phyloP scores from a whole-genome alignment of 108 stramenopile genomes.

The Poteriospumella lacustris region DNA sequence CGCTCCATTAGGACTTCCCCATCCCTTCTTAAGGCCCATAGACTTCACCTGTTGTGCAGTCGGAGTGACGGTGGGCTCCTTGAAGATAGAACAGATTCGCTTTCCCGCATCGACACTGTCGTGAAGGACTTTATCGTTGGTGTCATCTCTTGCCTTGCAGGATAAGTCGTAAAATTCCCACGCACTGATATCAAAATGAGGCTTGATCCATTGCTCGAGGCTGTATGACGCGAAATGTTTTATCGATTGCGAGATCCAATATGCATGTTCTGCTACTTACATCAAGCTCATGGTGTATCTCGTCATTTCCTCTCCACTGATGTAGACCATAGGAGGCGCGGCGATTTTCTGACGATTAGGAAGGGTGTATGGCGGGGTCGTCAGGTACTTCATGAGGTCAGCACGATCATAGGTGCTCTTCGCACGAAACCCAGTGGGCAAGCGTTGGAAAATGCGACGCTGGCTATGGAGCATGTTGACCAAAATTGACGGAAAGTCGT shows the following conservation, averaged over 20 bases:
- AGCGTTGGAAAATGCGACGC: no score
- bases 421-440: no score
- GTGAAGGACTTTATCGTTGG: conserved; percentile 76
- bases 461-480: no score
- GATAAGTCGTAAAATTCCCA: conserved; percentile 85
- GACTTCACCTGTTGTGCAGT: conserved; percentile 70
- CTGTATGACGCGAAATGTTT: neutral
- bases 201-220: conserved; percentile 81
- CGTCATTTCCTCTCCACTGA: conserved; percentile 93
- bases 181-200: conserved; percentile 71
- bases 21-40: conserved; percentile 79
- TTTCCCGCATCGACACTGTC: conserved; percentile 84
- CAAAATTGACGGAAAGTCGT: no score
- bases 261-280: neutral
- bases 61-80: conserved; percentile 95
- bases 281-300: conserved; percentile 80
- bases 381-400: neutral
- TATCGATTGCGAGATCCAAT: neutral
- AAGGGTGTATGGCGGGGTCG: neutral
- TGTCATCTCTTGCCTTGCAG: conserved; percentile 78
- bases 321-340: conserved; percentile 89
- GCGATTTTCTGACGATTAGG: neutral
- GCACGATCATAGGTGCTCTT: no score
- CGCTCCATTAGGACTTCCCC: conserved; percentile 87
- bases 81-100: conserved; percentile 77